A percentile compares a stretch with the other conserved stretches of the same genome.
Conservation (phyloP, 1,139 yeast genomes). For the Meyerozyma smithsonii region DNA sequence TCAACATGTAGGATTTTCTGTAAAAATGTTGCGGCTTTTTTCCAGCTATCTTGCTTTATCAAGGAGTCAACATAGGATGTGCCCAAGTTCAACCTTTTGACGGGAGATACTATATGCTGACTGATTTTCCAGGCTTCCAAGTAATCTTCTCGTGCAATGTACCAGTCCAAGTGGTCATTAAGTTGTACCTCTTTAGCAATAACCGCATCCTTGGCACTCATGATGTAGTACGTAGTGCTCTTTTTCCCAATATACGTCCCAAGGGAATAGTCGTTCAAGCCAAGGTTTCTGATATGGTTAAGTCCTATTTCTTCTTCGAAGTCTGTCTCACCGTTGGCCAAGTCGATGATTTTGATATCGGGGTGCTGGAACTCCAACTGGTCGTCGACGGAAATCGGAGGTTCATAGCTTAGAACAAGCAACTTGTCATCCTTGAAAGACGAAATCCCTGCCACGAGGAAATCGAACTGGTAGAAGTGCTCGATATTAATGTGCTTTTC, state of each 20-base stretch:
- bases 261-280: conserved; percentile 76
- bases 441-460: conserved; percentile 73
- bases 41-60: conserved; percentile 49
- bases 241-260: conserved; percentile 40
- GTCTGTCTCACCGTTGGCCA: conserved; percentile 65
- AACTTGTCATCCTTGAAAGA: conserved; percentile 65
- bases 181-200: conserved; percentile 66
- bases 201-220: conserved; percentile 81
- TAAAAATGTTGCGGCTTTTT: conserved; percentile 50
- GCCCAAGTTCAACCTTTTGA: conserved; percentile 58
- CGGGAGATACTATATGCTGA: conserved; percentile 46
- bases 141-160: conserved; percentile 46
- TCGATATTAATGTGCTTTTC: conserved; percentile 60
- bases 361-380: conserved; percentile 43
- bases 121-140: conserved; percentile 78
- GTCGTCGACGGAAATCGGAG: conserved; percentile 28
- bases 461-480: conserved; percentile 50
- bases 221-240: conserved; percentile 50
- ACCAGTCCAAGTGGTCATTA: conserved; percentile 73
- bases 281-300: conserved; percentile 53
- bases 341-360: conserved; percentile 65
- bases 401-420: conserved; percentile 54
- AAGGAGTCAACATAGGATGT: conserved; percentile 56
- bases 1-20: conserved; percentile 32
- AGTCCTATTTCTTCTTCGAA: conserved; percentile 79